Percentiles rank a stretch among this genome's conserved stretches.
phyloP scores from a whole-genome alignment of 1,284 basidiomycete species.

The Trichosporon faecale region DNA sequence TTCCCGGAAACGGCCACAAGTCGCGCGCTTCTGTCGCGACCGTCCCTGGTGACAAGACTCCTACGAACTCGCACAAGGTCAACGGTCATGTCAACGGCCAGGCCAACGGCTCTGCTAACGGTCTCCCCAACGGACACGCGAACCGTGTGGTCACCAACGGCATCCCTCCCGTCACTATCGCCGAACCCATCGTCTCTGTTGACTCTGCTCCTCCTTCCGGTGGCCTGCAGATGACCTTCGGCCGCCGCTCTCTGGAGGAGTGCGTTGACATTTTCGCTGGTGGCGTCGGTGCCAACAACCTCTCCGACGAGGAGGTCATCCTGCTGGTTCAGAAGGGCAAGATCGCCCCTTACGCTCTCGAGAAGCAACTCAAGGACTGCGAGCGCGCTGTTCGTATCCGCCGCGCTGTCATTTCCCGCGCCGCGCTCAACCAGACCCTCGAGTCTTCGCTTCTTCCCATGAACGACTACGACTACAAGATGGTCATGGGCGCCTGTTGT shows the following conservation, averaged over 20 bases:
- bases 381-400: constrained; percentile 85
- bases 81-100: constrained; percentile 19
- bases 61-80: constrained; percentile 17
- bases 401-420: constrained; percentile 85
- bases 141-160: constrained; percentile 22
- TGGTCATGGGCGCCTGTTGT: constrained; percentile 95
- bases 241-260: constrained; percentile 66
- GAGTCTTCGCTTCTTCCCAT: constrained; percentile 82
- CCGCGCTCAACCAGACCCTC: constrained; percentile 77
- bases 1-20: constrained; percentile 11
- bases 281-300: constrained; percentile 60
- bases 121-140: constrained; percentile 27
- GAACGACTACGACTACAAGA: constrained; percentile 85
- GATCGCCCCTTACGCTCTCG: constrained; percentile 88
- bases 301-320: constrained; percentile 92
- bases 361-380: constrained; percentile 84
- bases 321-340: constrained; percentile 86
- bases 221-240: constrained; percentile 19
- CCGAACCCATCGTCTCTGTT: constrained; percentile 23
- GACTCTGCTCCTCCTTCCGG: constrained; percentile 13
- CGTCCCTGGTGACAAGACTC: constrained; percentile 28
- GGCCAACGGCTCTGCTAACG: constrained; percentile 18
- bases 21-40: background rate
- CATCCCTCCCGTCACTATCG: constrained; percentile 22
- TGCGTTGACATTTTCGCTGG: constrained; percentile 82